Percentiles rank a stretch among this genome's conserved stretches.
Evolutionary conservation across 176 grass and related monocot species (phyloP).

Genomic region (Lolium perenne): DNA sequence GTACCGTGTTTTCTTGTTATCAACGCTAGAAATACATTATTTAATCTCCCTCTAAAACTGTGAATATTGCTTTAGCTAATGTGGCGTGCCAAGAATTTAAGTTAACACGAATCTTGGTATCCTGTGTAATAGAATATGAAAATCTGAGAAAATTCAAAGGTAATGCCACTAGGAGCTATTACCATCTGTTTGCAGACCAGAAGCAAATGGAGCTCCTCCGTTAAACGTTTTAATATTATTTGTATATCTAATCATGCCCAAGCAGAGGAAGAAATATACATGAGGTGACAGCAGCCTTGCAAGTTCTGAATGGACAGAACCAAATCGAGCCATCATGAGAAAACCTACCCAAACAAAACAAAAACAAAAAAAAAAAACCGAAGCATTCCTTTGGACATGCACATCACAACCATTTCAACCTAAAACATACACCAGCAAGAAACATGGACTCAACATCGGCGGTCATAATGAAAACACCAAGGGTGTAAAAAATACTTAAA

Average conservation of each 20-base stretch:
- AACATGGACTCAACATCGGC: not conserved
- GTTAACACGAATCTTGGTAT: no score
- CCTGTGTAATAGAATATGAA: no score
- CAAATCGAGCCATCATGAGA: not conserved
- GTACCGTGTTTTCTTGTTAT: not conserved
- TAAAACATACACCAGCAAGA: not conserved
- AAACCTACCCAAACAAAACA: not conserved
- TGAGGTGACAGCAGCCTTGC: not conserved
- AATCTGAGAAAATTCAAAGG: no score
- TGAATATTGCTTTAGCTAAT: not conserved
- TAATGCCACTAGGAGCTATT: no score
- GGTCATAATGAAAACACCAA: no score
- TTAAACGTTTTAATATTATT: not conserved
- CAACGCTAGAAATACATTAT: not conserved
- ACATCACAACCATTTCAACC: not conserved
- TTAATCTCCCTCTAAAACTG: not conserved
- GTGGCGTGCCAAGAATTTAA: not conserved
- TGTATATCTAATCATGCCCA: not conserved
- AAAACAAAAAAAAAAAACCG: not conserved
- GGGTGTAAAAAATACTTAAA: constrained; percentile 2
- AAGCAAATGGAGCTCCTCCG: no score
- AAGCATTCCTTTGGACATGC: not conserved
- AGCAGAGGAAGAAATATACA: not conserved
- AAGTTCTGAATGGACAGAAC: not conserved
- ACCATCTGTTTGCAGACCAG: no score